Percentiles rank a stretch among this genome's conserved stretches.
Conservation (phyloP, 192 early-diverging fungal species). For the Umbelopsis sp. region DNA sequence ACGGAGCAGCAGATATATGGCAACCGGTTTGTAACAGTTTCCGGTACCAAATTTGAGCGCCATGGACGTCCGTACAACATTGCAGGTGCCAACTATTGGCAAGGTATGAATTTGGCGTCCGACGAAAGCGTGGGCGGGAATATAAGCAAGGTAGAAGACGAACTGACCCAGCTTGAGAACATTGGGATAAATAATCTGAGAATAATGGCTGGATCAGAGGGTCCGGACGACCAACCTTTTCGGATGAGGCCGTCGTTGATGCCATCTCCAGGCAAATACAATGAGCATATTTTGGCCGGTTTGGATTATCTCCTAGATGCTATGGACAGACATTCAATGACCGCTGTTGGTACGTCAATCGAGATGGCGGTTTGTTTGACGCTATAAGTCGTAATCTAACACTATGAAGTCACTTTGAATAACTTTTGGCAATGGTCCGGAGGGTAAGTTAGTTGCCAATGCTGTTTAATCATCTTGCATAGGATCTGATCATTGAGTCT, state of each 20-base stretch:
- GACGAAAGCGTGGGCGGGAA: constrained; percentile 45
- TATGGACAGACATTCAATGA: constrained; percentile 56
- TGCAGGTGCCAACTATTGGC: constrained; percentile 73
- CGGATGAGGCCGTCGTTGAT: constrained; percentile 64
- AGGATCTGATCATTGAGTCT: too few relatives aligned
- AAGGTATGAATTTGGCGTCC: constrained; percentile 73
- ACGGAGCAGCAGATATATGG: too few relatives aligned
- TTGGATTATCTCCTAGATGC: constrained; percentile 67
- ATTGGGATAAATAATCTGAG: constrained; percentile 64
- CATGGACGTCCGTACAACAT: constrained; percentile 41
- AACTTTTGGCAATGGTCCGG: constrained; percentile 82
- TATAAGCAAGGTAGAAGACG: constrained; percentile 52
- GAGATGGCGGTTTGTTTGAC: not conserved
- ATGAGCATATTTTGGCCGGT: constrained; percentile 58
- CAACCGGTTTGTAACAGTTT: constrained; percentile 45
- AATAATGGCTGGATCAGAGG: constrained; percentile 66
- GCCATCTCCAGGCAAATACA: constrained; percentile 53
- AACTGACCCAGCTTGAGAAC: constrained; percentile 47
- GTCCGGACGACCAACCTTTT: constrained; percentile 55
- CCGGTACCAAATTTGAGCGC: constrained; percentile 41
- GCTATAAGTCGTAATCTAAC: not conserved
- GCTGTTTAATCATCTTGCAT: not conserved
- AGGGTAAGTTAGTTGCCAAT: constrained; percentile 35
- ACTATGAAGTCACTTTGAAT: constrained; percentile 42
- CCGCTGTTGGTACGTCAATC: constrained; percentile 45